These are phyloP conservation scores for Wallacemonas sp. DNA, from an alignment of 208 protist genomes.

Conservation along the genomic window DNA sequence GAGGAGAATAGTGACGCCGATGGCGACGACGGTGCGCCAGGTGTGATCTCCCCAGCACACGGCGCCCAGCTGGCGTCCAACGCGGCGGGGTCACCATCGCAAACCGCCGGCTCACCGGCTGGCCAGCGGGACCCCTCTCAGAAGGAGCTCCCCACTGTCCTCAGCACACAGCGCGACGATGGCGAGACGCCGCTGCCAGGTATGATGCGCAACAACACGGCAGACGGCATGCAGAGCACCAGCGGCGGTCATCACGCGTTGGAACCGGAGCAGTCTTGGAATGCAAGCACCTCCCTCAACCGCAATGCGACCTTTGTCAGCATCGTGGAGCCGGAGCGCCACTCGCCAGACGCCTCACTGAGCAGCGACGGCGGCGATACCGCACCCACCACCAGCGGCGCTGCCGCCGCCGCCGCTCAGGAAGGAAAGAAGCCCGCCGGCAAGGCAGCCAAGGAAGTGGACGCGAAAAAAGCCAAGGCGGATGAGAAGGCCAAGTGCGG, in stretches of 20 bases:
- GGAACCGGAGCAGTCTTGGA: not conserved
- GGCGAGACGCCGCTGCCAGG: constrained; percentile 3
- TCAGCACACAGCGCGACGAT: not conserved
- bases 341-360: not conserved
- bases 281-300: not conserved
- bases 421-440: constrained; percentile 13
- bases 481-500: constrained; percentile 16
- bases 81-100: not conserved
- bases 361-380: not conserved
- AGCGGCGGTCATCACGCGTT: not conserved
- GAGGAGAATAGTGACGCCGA: constrained; percentile 4
- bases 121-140: not conserved
- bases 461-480: not conserved
- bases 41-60: not conserved
- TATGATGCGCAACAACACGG: constrained; percentile 6
- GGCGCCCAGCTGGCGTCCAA: not conserved
- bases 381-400: not conserved
- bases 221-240: not conserved
- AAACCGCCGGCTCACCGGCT: not conserved
- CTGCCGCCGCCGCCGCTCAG: not conserved
- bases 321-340: constrained; percentile 4
- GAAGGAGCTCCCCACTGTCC: not conserved
- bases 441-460: not conserved
- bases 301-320: constrained; percentile 9
- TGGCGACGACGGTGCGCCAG: not conserved